Percentiles rank a stretch among this genome's conserved stretches.
Evolutionary conservation across 129 eudicot species (phyloP).

Genomic region (Flaveria sonorensis): DNA sequence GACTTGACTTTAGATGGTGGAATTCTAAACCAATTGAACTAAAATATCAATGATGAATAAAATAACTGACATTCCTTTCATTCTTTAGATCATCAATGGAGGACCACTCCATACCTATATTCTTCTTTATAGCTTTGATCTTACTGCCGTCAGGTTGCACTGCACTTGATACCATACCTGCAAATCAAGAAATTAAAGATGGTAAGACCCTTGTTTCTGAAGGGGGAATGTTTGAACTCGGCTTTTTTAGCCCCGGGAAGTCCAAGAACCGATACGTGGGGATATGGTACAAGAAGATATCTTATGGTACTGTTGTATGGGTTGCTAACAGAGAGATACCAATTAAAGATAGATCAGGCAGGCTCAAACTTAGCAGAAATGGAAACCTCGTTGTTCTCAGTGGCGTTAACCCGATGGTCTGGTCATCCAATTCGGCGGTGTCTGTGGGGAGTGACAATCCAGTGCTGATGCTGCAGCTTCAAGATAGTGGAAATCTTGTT

Average conservation of each 20-base stretch:
- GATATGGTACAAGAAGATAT: constrained; percentile 40
- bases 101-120: neutral
- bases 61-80: neutral
- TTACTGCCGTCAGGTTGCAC: neutral
- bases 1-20: neutral
- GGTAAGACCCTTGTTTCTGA: constrained; percentile 28
- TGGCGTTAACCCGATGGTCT: neutral
- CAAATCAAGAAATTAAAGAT: constrained; percentile 24
- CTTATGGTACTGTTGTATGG: constrained; percentile 25
- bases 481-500: constrained; percentile 44
- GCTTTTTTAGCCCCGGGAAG: constrained; percentile 26
- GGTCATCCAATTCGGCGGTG: constrained; percentile 28
- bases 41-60: neutral
- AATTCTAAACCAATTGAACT: neutral
- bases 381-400: constrained; percentile 6
- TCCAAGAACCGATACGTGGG: constrained; percentile 28
- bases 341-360: constrained; percentile 16
- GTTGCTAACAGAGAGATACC: constrained; percentile 31
- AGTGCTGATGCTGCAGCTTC: constrained; percentile 26
- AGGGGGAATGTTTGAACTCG: constrained; percentile 21
- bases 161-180: constrained; percentile 18
- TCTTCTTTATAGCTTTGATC: constrained; percentile 7
- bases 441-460: constrained; percentile 18
- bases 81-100: constrained; percentile 8
- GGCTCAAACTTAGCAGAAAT: neutral